Percentiles rank a stretch among this genome's conserved stretches.
These are phyloP conservation scores for Dictyostelium brefeldianum DNA, from an alignment of 78 protist species.

Conservation along the genomic window DNA sequence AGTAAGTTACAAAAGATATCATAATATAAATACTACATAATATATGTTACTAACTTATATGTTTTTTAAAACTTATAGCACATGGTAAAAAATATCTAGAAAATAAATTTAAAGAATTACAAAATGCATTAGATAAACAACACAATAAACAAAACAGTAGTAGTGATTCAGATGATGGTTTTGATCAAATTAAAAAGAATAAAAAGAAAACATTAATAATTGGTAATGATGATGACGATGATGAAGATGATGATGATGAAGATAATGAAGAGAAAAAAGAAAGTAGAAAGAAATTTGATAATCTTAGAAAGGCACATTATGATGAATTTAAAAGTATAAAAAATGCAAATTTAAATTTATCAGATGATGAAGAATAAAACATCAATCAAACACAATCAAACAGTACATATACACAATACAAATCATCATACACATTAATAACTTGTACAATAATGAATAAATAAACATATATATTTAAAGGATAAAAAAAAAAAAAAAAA, in stretches of 20 bases:
- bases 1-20: too few relatives aligned
- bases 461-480: not conserved
- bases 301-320: conserved; percentile 69
- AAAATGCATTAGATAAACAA: conserved; percentile 42
- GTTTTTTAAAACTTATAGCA: conserved; percentile 1
- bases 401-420: not conserved
- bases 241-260: conserved; percentile 34
- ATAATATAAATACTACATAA: too few relatives aligned
- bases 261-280: conserved; percentile 33
- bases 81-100: conserved; percentile 69
- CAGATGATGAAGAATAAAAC: conserved; percentile 18
- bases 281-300: conserved; percentile 54
- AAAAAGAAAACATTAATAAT: not conserved
- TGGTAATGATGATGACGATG: not conserved
- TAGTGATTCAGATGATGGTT: conserved; percentile 49
- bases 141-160: conserved; percentile 39
- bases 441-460: not conserved
- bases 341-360: conserved; percentile 16
- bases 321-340: conserved; percentile 29
- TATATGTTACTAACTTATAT: not conserved
- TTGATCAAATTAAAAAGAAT: not conserved
- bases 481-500: not conserved
- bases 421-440: not conserved
- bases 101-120: conserved; percentile 41
- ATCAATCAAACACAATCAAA: not conserved